Percentiles rank a stretch among this genome's conserved stretches.
Evolutionary conservation across 2,329 filamentous ascomycete genomes (phyloP).

Genomic region (Paecilomyces sp.): DNA sequence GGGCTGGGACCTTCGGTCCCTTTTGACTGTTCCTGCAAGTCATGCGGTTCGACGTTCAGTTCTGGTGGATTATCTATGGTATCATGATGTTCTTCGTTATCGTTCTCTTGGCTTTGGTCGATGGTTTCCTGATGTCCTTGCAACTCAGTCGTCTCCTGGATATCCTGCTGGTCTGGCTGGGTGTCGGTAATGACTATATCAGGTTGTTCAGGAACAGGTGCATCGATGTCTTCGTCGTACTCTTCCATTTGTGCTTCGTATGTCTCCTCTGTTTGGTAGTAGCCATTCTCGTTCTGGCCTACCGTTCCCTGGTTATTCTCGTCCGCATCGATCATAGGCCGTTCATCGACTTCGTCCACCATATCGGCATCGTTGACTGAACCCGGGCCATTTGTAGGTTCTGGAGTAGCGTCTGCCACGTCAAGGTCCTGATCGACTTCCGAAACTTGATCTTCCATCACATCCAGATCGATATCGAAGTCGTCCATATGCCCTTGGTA

Average conservation of each 20-base stretch:
- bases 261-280: constrained; percentile 18
- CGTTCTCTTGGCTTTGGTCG: constrained; percentile 2
- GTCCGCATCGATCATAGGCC: constrained; percentile 30
- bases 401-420: constrained; percentile 31
- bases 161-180: background rate
- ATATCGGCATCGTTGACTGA: constrained; percentile 38
- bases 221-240: constrained; percentile 27
- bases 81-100: background rate
- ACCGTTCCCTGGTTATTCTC: constrained; percentile 18
- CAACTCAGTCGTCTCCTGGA: background rate
- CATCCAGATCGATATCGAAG: constrained; percentile 55
- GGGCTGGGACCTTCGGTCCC: constrained; percentile 4
- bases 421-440: constrained; percentile 47
- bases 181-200: constrained; percentile 4
- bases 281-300: constrained; percentile 20
- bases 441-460: constrained; percentile 50
- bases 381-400: constrained; percentile 21
- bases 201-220: constrained; percentile 16
- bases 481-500: constrained; percentile 40
- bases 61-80: background rate
- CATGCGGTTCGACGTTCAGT: background rate
- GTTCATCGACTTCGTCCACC: constrained; percentile 37
- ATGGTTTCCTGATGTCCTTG: background rate
- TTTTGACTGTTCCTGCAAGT: background rate
- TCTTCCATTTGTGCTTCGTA: constrained; percentile 37